phyloP scores from a whole-genome alignment of 768 basidiomycete genomes.

The Paxillus involutus region DNA sequence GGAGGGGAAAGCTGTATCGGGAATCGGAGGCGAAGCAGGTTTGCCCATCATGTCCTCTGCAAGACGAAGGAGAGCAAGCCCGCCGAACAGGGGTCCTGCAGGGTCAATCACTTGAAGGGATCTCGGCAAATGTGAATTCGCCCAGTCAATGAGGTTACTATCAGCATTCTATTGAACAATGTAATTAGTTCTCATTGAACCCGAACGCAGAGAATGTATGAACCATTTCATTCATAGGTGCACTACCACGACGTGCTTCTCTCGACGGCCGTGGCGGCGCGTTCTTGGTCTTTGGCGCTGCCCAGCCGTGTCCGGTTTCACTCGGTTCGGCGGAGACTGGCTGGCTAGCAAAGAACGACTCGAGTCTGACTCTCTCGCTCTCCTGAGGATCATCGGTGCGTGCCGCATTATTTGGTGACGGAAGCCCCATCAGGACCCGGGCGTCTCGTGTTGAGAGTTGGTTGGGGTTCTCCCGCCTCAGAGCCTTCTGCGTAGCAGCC shows the following conservation, averaged over 20 bases:
- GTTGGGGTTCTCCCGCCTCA: constrained; percentile 82
- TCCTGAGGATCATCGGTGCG: constrained; percentile 24
- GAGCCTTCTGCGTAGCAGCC: constrained; percentile 83
- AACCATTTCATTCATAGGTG: constrained; percentile 26
- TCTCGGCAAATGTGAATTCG: constrained; percentile 78
- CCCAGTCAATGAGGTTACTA: constrained; percentile 76
- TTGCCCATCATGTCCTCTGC: constrained; percentile 78
- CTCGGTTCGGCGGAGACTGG: constrained; percentile 20
- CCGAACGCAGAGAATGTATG: constrained; percentile 5
- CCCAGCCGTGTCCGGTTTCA: constrained; percentile 16
- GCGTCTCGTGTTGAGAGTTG: constrained; percentile 81
- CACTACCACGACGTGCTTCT: constrained; percentile 51
- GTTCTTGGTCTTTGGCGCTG: constrained; percentile 14
- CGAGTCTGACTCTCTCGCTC: constrained; percentile 49
- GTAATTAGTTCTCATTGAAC: constrained; percentile 3
- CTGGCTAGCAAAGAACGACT: constrained; percentile 56
- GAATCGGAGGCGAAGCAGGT: constrained; percentile 66
- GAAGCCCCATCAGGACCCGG: constrained; percentile 68
- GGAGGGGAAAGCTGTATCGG: constrained; percentile 75
- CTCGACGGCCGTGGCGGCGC: constrained; percentile 69
- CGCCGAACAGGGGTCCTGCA: constrained; percentile 50
- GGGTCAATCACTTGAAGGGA: constrained; percentile 54
- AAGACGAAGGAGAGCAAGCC: constrained; percentile 79
- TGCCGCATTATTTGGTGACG: constrained; percentile 24
- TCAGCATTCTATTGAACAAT: constrained; percentile 35